Percentiles rank a stretch among this genome's conserved stretches.
Evolutionary conservation across 352 stramenopile species (phyloP).

Genomic region (Phytophthora colocasiae): DNA sequence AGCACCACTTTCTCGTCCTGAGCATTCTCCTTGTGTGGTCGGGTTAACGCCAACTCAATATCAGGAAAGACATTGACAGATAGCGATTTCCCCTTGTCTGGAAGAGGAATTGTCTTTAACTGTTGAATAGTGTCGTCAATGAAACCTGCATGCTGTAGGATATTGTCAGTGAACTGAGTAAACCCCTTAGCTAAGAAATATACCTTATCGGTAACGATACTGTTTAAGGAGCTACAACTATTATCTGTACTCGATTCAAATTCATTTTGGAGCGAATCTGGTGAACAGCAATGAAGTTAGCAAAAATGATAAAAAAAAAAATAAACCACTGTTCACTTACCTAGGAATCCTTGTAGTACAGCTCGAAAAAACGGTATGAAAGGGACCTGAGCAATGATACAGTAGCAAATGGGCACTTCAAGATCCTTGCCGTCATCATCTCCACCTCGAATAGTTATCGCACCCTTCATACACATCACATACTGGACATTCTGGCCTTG

Average conservation of each 20-base stretch:
- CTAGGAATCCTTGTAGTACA: slow-evolving; percentile 41
- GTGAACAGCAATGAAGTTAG: neutral
- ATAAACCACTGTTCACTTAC: slow-evolving; percentile 19
- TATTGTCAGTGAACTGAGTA: neutral
- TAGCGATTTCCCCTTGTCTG: slow-evolving; percentile 25
- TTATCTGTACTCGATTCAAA: slow-evolving; percentile 10
- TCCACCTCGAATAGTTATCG: slow-evolving; percentile 26
- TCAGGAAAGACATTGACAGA: slow-evolving; percentile 33
- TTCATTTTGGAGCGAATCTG: slow-evolving; percentile 36
- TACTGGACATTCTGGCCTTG: slow-evolving; percentile 66
- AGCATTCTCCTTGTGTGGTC: slow-evolving; percentile 42
- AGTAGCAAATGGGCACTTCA: slow-evolving; percentile 57
- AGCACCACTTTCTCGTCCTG: slow-evolving; percentile 46
- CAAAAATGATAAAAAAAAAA: too few species aligned
- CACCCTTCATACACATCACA: slow-evolving; percentile 61
- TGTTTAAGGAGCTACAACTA: slow-evolving; percentile 15
- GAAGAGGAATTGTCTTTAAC: slow-evolving; percentile 29
- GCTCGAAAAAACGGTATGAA: slow-evolving; percentile 54
- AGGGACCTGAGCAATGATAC: slow-evolving; percentile 50
- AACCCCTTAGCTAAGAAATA: too few species aligned
- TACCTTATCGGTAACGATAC: slow-evolving; percentile 57
- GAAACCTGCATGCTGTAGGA: slow-evolving; percentile 43
- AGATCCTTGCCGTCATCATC: slow-evolving; percentile 16
- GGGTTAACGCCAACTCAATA: slow-evolving; percentile 31
- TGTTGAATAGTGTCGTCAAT: slow-evolving; percentile 44